A percentile compares a stretch with the other conserved stretches of the same genome.
Conservation (phyloP, 2,329 filamentous ascomycete species). For the Venturia effusa region DNA sequence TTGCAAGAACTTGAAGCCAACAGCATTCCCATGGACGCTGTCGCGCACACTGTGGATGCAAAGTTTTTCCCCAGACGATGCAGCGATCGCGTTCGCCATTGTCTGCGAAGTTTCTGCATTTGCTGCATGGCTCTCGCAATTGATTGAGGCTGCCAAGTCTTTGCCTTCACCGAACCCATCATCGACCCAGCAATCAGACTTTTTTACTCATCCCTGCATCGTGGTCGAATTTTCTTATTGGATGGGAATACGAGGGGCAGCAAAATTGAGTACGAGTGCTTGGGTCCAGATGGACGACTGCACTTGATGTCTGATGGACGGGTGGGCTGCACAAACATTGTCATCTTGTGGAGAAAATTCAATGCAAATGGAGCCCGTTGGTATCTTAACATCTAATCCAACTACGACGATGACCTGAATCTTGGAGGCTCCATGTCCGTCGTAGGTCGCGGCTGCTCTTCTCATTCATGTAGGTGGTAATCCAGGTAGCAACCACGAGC, state of each 20-base stretch:
- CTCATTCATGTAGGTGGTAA: neutral
- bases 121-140: neutral
- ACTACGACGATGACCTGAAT: too few relatives aligned
- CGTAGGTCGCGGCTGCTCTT: neutral
- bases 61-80: too few relatives aligned
- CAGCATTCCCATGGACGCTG: too few relatives aligned
- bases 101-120: neutral
- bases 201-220: neutral
- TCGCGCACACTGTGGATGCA: too few relatives aligned
- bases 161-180: neutral
- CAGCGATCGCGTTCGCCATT: too few relatives aligned
- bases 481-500: neutral
- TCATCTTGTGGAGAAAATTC: neutral
- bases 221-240: slow-evolving; percentile 1
- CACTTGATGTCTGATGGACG: neutral
- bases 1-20: too few relatives aligned
- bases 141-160: neutral
- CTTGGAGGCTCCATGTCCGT: neutral
- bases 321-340: neutral
- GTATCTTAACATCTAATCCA: too few relatives aligned
- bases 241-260: neutral
- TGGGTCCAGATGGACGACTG: neutral
- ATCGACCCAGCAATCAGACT: neutral
- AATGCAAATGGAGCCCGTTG: too few relatives aligned
- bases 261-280: neutral